Evolutionary conservation across 116 monocot genomes (phyloP).

Genomic region (Zostera marina): DNA sequence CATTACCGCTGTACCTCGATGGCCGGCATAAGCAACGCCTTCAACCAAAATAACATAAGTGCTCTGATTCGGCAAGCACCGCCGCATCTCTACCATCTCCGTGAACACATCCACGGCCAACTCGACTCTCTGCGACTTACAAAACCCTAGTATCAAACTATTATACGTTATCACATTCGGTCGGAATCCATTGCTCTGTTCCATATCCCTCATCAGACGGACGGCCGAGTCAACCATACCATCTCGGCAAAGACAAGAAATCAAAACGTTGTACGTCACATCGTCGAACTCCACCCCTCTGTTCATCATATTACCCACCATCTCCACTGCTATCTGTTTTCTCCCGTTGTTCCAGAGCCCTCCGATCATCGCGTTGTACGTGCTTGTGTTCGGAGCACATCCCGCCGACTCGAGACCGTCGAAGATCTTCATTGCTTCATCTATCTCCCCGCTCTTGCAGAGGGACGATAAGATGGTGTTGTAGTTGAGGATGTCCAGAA

Average conservation of each 20-base stretch:
- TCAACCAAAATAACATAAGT: conserved; percentile 7
- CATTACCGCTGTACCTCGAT: conserved; percentile 19
- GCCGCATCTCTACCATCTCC: conserved; percentile 26
- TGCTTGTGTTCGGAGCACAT: conserved; percentile 27
- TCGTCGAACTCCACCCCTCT: conserved; percentile 48
- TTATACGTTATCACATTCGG: conserved; percentile 46
- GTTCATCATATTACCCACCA: conserved; percentile 39
- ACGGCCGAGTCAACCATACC: conserved; percentile 52
- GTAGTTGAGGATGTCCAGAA: conserved; percentile 52
- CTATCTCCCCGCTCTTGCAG: conserved; percentile 47
- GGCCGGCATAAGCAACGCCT: conserved; percentile 4
- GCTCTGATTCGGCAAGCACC: conserved; percentile 15
- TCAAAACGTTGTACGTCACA: conserved; percentile 46
- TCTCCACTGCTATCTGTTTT: conserved; percentile 18
- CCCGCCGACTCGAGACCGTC: conserved; percentile 25
- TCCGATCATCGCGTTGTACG: conserved; percentile 48
- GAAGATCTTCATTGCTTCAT: conserved; percentile 33
- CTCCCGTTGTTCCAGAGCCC: conserved; percentile 49
- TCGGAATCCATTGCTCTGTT: conserved; percentile 13
- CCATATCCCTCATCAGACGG: conserved; percentile 31
- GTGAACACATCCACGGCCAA: conserved; percentile 23
- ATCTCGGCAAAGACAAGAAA: conserved; percentile 55
- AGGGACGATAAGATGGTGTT: conserved; percentile 48
- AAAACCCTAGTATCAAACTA: conserved; percentile 34
- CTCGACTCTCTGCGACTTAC: conserved; percentile 24